Conservation (phyloP, 345 rosid genomes). For the Citrus hindsii region DNA sequence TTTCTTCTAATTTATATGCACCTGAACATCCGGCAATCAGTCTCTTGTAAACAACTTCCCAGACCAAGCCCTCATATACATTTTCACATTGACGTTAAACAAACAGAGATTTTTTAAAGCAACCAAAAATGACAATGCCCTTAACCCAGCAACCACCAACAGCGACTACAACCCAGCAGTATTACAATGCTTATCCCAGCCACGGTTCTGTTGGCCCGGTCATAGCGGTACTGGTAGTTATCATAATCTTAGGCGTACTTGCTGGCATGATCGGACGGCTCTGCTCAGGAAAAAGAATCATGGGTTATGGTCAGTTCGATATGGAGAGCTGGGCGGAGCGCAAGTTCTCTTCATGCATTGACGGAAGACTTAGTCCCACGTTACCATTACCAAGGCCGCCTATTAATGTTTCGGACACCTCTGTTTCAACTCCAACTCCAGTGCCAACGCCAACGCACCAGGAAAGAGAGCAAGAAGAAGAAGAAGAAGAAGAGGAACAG, state of each 20-base stretch:
- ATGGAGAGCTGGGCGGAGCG: slow-evolving; percentile 73
- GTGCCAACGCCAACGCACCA: slow-evolving; percentile 11
- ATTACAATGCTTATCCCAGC: slow-evolving; percentile 23
- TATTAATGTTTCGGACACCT: neutral
- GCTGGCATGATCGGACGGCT: slow-evolving; percentile 65
- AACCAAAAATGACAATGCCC: slow-evolving; percentile 36
- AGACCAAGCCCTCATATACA: neutral
- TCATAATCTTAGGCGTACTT: slow-evolving; percentile 36
- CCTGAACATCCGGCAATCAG: neutral
- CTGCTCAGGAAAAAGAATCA: slow-evolving; percentile 61
- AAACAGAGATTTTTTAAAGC: neutral
- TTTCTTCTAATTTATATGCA: neutral
- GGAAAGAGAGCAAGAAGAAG: slow-evolving; percentile 30
- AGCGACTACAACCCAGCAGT: slow-evolving; percentile 23
- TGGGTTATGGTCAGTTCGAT: slow-evolving; percentile 60
- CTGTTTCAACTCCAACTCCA: slow-evolving; percentile 16
- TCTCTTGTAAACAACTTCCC: neutral
- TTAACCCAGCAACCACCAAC: slow-evolving; percentile 44
- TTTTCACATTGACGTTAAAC: neutral
- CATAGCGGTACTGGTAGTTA: slow-evolving; percentile 49
- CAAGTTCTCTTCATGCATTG: slow-evolving; percentile 68
- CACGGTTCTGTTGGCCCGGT: slow-evolving; percentile 51
- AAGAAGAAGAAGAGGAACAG: slow-evolving; percentile 28
- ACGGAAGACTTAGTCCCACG: slow-evolving; percentile 48
- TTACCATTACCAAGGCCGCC: slow-evolving; percentile 20